Percentiles rank a stretch among this genome's conserved stretches.
Conservation (phyloP, 176 grass and related monocot species). For the Carex kokanica region DNA sequence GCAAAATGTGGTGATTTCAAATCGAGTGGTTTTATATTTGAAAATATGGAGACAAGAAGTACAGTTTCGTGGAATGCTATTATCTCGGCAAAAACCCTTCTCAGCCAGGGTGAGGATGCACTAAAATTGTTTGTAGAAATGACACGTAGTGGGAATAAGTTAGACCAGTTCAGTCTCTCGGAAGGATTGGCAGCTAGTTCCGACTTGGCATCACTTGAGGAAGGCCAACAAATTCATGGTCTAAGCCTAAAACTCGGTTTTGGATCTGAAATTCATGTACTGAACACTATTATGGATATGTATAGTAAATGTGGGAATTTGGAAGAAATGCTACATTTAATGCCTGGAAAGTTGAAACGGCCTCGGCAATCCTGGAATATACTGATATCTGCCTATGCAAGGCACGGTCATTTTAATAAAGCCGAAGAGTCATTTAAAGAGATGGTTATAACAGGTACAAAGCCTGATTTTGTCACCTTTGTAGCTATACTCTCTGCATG, state of each 20-base stretch:
- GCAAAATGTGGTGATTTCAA: constrained; percentile 65
- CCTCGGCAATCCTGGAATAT: constrained; percentile 79
- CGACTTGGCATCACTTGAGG: constrained; percentile 77
- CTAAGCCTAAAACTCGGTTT: constrained; percentile 63
- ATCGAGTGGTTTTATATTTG: constrained; percentile 63
- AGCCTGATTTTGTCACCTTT: constrained; percentile 79
- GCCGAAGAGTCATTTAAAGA: constrained; percentile 69
- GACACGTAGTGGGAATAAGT: constrained; percentile 43
- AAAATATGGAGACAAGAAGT: constrained; percentile 41
- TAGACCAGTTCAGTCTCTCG: constrained; percentile 66
- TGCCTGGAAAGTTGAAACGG: constrained; percentile 46
- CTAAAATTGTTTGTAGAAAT: constrained; percentile 63
- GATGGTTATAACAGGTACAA: constrained; percentile 49
- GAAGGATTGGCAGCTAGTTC: constrained; percentile 61
- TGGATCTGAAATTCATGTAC: constrained; percentile 49
- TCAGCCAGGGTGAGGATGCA: constrained; percentile 68
- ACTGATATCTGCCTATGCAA: constrained; percentile 77
- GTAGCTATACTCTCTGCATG: constrained; percentile 73
- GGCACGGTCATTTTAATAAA: constrained; percentile 58
- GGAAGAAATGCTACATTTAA: constrained; percentile 57
- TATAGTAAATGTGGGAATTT: constrained; percentile 87
- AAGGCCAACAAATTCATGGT: constrained; percentile 85
- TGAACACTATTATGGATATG: constrained; percentile 90
- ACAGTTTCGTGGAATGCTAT: constrained; percentile 74
- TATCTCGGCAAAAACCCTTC: constrained; percentile 61